Evolutionary conservation across 805 yeast species (phyloP), one percentile per base, ranked within the genome.

Genomic region (Vanderwaltozyma yarrowii): DNA sequence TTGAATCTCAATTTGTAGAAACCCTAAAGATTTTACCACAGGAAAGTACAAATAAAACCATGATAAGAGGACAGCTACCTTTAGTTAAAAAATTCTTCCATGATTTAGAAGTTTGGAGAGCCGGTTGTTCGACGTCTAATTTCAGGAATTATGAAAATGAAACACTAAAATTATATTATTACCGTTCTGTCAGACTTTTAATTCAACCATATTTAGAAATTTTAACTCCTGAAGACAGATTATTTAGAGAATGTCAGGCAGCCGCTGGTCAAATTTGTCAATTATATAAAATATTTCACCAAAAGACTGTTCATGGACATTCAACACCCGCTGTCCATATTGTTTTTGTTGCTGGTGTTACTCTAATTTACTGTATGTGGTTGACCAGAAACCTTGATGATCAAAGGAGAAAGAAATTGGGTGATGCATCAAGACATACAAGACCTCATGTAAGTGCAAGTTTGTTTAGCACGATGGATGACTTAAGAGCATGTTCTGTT

Each of bases 181-280:
- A 75, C 47, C 64, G 79, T 27, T 68, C 80, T 2, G 77, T 78
- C 4, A 60, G 84, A 42, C 57, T 74, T 30, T 53, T 78, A 42
- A 67, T 78, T 37, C 83, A 78, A 47, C 85, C 85, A 5, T 78
- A 73, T 51, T 51, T 78, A 41, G 82, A 76, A 46, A 55, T 74
- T n/a, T 54, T 78, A 46, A 75, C 72, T 37, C 82, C 83, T 11
- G 73, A 71, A 47, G 78, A 75, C 50, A 64, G 72, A 35, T 56
- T 78, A 18, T 76, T 78, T 50, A 66, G 69, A 38, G 81, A 76
- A 54, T 78, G 84, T 52, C 82, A 77, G 49, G 78, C 78, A 1
- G 81, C 80, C 24, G 81, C 83, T 2, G 84, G 83, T 30, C 80
- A 75, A 50, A 73, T 78, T 32, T 76, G 83, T 51, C 80, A 73